Evolutionary conservation across 139 green algal species (phyloP), one percentile per base, ranked within the genome.

Genomic region (Zygnema cylindricum): DNA sequence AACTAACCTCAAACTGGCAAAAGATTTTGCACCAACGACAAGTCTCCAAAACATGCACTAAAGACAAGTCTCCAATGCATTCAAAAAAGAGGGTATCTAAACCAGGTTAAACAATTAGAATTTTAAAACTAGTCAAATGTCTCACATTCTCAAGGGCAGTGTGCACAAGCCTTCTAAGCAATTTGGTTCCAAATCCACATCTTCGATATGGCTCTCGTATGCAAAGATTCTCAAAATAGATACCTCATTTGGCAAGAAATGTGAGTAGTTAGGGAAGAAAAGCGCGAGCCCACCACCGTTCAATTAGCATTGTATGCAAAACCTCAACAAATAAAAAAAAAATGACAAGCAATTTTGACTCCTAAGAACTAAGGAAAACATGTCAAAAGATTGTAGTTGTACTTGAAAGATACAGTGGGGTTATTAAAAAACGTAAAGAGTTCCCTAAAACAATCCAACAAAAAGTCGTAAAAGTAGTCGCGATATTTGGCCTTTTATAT

Each of bases 221-320:
- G 22, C 33, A 88, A 1, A 88, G 63, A 76, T 81, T 40, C 11
- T 88, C 83, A 2, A 88, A 2, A 49, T 88, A 85, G 2, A 82
- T 22, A 7, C 71, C 71, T 16, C 2, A 57, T n/a, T 76, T 39
- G 33, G 83, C 83, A 25, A 88, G 35, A 3, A 81, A 88, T 2
- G 83, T 88, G 83, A 88, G 11, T 88, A 88, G 33, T 82, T 88
- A 21, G 69, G 71, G 3, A 88, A 82, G 3, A 69, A 87, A 49
- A 88, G 11, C 16, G 35, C 83, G 32, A 82, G 33, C 73, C 83
- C 2, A 41, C 83, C 21, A 88, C 83, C 2, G 40, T 69, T 11
- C 83, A 2, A 1, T 49, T 40, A 2, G 69, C 11, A 16, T 82
- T 49, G 79, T 86, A 77, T 2, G 79, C 79, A 77, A 43, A 41